Conservation (phyloP, 352 stramenopile species). For the Paralagenidium karlingii region DNA sequence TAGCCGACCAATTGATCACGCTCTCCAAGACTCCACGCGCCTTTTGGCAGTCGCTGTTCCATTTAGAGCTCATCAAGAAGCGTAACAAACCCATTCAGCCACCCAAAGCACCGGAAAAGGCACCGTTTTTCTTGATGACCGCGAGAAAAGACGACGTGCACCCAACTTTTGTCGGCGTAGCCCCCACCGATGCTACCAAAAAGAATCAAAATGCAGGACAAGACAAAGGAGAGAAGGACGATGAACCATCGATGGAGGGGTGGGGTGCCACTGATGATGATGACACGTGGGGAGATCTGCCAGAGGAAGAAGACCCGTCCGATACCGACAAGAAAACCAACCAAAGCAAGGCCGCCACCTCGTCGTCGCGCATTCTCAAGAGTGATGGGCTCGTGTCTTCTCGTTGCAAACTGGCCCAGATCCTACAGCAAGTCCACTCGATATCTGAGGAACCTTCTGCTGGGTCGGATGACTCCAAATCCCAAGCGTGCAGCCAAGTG, state of each 20-base stretch:
- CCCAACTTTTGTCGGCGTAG: conserved; percentile 55
- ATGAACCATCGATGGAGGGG: conserved; percentile 24
- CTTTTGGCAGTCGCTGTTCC: conserved; percentile 86
- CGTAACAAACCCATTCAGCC: conserved; percentile 93
- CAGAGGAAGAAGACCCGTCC: conserved; percentile 9
- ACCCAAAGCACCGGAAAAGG: conserved; percentile 88
- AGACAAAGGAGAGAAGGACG: background rate
- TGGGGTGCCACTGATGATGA: conserved; percentile 52
- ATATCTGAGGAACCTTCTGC: too few relatives aligned
- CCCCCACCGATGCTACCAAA: conserved; percentile 13
- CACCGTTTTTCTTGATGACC: conserved; percentile 94
- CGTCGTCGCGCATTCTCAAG: conserved; percentile 55
- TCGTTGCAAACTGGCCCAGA: conserved; percentile 50
- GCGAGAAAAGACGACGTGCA: conserved; percentile 66
- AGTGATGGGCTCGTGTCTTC: conserved; percentile 52
- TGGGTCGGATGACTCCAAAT: conserved; percentile 4
- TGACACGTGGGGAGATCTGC: conserved; percentile 48
- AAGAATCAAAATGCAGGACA: conserved; percentile 11
- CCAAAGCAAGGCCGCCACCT: conserved; percentile 6
- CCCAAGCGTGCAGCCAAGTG: conserved; percentile 10
- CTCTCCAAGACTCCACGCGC: conserved; percentile 65
- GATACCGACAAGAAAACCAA: conserved; percentile 11
- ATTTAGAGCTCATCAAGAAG: conserved; percentile 92
- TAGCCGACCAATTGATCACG: conserved; percentile 53
- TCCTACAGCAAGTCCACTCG: conserved; percentile 33